Base-by-base conservation (phyloP, 2,329 filamentous ascomycete genomes). In the Ilyonectria mors-panacis region DNA sequence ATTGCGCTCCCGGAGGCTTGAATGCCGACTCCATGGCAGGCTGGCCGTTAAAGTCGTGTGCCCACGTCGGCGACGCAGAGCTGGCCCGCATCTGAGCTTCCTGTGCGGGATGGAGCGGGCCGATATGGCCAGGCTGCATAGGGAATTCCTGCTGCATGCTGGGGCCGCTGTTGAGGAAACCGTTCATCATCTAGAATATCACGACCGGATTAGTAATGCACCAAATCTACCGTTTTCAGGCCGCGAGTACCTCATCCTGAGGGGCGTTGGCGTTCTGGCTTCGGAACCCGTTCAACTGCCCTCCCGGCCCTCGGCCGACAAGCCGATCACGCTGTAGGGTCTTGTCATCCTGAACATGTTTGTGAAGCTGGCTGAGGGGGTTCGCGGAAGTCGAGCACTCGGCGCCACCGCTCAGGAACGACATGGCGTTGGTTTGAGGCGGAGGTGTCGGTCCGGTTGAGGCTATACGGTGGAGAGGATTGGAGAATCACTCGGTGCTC, bases 341-440 rank as follows among this genome's bases (percentile, higher is more conserved):
- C 83, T 95, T 97, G 85, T 99, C 96, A 87, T 97, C 94, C 79
- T 97, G 93, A 64, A 96, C 94, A 82, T 98, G 95, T 83, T 99
- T 99, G 71, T 95, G 94, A 81, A 99, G 97, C 86, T 98, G 96
- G 79, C 94, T 95, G 77, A 99, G 91, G 65, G 97, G 96, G 82
- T 99, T 99, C 78, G 92, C 94, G 72, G 93, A 94, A 69, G 96
- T 97, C 63, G 95, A 98, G 87, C 96, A 99, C 85, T 98, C 96
- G 75, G 95, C 93, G 75, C 95, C 95, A 81, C 94, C 94, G 83
- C 94, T 93, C 77, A 98, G 88, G 82, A 99, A 98, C 62, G 95
- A 98, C 95, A 99, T 98, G 73, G 69, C 85, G 75, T 21, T 59
- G 57, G 62, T 56, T 69, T 33, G 51, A 53, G 51, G 13, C 48